Evolutionary conservation across 2,329 filamentous ascomycete genomes (phyloP), one percentile per base, ranked within the genome.

Genomic region (Claviceps digitariae): DNA sequence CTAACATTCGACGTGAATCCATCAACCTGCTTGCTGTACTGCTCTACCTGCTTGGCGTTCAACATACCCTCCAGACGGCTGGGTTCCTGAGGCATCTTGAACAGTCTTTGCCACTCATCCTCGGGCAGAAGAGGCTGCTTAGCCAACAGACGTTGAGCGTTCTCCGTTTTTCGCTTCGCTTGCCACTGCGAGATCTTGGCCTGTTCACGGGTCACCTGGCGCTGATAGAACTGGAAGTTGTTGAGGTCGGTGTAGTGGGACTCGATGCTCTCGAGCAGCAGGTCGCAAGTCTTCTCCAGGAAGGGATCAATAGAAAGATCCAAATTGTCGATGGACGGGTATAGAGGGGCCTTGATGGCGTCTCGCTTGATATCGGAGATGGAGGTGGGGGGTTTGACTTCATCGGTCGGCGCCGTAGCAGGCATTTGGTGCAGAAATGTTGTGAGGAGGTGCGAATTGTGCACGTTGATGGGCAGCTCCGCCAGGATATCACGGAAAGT

Each of bases 201-300:
- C 75, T 98, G 93, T 75, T 98, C 93, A 62, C 93, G 87, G 52
- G 84, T 86, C 54, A 97, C 79, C 66, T 94, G 90, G 64, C 93
- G 83, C 74, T 96, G 90, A 77, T 96, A 96, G 79, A 81, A 82
- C 72, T 96, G 90, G 76, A 94, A 93, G 80, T 98, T 98, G 82
- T 97, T 97, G 69, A 95, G 86, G 73, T 98, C 93, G 56, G 90
- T 95, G 75, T 97, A 93, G 77, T 98, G 93, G 53, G 86, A 86
- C 77, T 98, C 93, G 69, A 98, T 95, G 76, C 86, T 90, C 67
- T 98, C 93, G 58, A 97, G 83, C 54, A 98, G 82, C 61, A 96
- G 82, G 67, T 98, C 91, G 74, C 90, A 95, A 51, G 91, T 95
- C 81, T 96, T 95, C 79, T 97, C 91, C 48, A 98, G 83, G 78